Evolutionary conservation across 768 basidiomycete species (phyloP).

Genomic region (Clitopilus passeckerianus): DNA sequence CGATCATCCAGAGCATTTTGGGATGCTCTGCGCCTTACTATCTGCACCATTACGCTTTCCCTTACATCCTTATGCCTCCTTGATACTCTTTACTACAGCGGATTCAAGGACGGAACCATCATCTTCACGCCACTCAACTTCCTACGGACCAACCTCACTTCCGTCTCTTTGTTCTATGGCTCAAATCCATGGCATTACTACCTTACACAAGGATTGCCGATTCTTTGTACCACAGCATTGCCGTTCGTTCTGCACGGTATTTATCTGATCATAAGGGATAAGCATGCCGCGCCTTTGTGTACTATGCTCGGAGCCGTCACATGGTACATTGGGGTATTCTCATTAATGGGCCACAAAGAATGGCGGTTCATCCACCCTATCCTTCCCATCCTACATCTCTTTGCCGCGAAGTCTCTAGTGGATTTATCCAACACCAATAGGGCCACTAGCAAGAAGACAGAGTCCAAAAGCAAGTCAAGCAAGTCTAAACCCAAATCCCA

Average conservation of each 20-base stretch:
- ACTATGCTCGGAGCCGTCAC: conserved; percentile 44
- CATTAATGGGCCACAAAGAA: conserved; percentile 89
- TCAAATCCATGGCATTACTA: conserved; percentile 86
- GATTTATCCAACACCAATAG: conserved; percentile 28
- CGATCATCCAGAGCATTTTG: conserved; percentile 20
- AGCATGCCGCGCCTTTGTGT: conserved; percentile 23
- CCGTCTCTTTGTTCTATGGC: conserved; percentile 92
- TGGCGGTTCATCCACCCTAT: conserved; percentile 96
- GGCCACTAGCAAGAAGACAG: neutral
- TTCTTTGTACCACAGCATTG: conserved; percentile 67
- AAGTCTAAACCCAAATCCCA: neutral
- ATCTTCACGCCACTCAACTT: conserved; percentile 83
- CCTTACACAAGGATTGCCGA: conserved; percentile 77
- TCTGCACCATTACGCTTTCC: conserved; percentile 26
- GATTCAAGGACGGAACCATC: conserved; percentile 17
- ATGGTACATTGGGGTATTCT: conserved; percentile 71
- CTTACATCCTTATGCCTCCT: conserved; percentile 33
- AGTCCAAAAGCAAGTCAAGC: neutral
- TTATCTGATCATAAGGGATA: conserved; percentile 27
- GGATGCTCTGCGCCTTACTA: conserved; percentile 22
- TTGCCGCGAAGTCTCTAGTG: conserved; percentile 70
- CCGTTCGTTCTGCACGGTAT: conserved; percentile 70
- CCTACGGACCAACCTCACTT: conserved; percentile 73
- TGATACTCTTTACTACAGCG: conserved; percentile 70
- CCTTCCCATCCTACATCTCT: conserved; percentile 75